Evolutionary conservation across 2,329 filamentous ascomycete species (phyloP).

Genomic region (Alternaria alternata): DNA sequence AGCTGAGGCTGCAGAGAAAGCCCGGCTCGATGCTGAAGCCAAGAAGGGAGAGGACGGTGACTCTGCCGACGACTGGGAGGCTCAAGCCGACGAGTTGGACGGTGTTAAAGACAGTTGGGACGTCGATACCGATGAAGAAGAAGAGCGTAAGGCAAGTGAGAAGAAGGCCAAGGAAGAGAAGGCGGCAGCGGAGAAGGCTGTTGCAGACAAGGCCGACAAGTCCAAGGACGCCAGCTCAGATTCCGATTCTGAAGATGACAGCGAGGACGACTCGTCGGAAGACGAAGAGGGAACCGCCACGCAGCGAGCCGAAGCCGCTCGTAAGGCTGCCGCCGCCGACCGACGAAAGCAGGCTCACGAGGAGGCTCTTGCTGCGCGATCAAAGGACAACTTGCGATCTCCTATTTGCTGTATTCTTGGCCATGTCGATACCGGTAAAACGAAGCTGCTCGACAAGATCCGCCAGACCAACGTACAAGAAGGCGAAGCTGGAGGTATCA

Average conservation of each 20-base stretch:
- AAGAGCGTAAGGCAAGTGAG: constrained; percentile 53
- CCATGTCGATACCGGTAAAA: constrained; percentile 99
- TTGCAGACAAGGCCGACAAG: constrained; percentile 33
- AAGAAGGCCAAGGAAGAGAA: constrained; percentile 34
- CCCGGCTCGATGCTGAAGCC: constrained; percentile 63
- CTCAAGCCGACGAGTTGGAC: constrained; percentile 74
- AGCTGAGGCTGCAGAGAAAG: constrained; percentile 76
- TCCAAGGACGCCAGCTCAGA: constrained; percentile 36
- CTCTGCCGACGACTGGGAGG: constrained; percentile 85
- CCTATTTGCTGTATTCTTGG: constrained; percentile 99
- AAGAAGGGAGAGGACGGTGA: constrained; percentile 70
- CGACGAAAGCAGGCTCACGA: constrained; percentile 89
- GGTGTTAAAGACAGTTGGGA: constrained; percentile 96
- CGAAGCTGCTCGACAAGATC: constrained; percentile 98
- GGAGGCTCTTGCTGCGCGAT: constrained; percentile 87
- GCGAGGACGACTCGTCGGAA: constrained; percentile 69
- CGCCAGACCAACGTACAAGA: constrained; percentile 98
- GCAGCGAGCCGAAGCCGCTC: constrained; percentile 74
- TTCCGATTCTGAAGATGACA: constrained; percentile 51
- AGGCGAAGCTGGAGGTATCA: constrained; percentile 98
- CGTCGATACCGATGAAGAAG: constrained; percentile 78
- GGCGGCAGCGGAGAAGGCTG: constrained; percentile 42
- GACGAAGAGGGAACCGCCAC: constrained; percentile 80
- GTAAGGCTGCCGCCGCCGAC: constrained; percentile 88
- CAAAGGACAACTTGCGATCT: constrained; percentile 92